These are phyloP conservation scores for Elaeis guineensis DNA, from an alignment of 176 grass and related monocot species.

Conservation along the genomic window DNA sequence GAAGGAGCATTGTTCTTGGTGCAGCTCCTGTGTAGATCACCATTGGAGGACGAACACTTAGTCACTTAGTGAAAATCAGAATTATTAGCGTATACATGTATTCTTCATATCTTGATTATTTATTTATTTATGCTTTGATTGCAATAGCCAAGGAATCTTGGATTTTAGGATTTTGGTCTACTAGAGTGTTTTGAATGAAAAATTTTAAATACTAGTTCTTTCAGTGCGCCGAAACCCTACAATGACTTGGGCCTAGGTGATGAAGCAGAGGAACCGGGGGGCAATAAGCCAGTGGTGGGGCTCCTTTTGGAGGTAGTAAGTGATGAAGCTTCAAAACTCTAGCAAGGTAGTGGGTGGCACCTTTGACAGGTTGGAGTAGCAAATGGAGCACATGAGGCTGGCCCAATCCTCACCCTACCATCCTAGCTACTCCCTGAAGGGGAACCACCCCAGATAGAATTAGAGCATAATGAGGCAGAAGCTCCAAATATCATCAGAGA, in stretches of 20 bases:
- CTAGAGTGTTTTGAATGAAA: too few relatives aligned
- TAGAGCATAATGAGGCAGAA: constrained; percentile 14
- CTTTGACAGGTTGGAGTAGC: constrained; percentile 9
- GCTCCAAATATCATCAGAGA: constrained; percentile 16
- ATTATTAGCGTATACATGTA: too few relatives aligned
- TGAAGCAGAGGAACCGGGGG: constrained; percentile 9
- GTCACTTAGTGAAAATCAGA: too few relatives aligned
- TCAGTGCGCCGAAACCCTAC: too few relatives aligned
- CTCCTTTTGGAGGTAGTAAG: constrained; percentile 19
- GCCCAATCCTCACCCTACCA: neutral
- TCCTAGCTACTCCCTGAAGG: neutral
- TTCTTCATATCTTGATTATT: too few relatives aligned
- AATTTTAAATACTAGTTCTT: too few relatives aligned
- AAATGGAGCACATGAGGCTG: constrained; percentile 14
- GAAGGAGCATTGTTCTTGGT: too few relatives aligned
- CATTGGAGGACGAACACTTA: too few relatives aligned
- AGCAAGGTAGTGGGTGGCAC: constrained; percentile 13
- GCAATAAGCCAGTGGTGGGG: constrained; percentile 3
- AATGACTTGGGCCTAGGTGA: neutral
- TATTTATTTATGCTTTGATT: too few relatives aligned
- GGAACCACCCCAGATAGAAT: constrained; percentile 11
- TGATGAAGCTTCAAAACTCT: constrained; percentile 18
- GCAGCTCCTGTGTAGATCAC: too few relatives aligned
- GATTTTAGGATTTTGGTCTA: too few relatives aligned
- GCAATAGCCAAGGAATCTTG: too few relatives aligned